Conservation (phyloP, 495 filamentous ascomycete genomes). For the Podospora pseudocomata region DNA sequence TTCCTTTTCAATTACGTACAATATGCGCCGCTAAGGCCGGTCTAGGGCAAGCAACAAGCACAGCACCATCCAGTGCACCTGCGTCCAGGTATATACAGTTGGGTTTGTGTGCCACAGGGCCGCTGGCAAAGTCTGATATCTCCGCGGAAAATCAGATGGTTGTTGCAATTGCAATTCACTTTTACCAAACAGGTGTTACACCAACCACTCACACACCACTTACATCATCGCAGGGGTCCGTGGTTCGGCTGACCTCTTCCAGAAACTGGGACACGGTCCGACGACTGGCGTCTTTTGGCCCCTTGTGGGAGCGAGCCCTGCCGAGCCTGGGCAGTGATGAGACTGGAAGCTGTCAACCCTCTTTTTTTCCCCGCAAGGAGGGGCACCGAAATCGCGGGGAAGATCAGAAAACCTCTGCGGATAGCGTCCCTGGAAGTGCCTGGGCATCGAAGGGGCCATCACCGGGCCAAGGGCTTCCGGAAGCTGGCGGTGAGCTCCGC, state of each 20-base stretch:
- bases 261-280: slow-evolving; percentile 1
- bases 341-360: background rate
- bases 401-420: background rate
- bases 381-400: slow-evolving; percentile 2
- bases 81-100: slow-evolving; percentile 12
- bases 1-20: slow-evolving; percentile 37
- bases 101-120: slow-evolving; percentile 12
- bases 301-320: background rate
- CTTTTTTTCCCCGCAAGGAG: slow-evolving; percentile 5
- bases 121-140: slow-evolving; percentile 16
- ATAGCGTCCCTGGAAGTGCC: background rate
- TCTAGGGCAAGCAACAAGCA: slow-evolving; percentile 15
- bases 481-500: slow-evolving; percentile 6
- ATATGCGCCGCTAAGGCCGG: slow-evolving; percentile 28
- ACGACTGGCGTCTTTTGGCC: background rate
- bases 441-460: background rate
- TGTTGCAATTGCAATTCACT: background rate
- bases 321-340: background rate
- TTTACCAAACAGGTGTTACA: background rate
- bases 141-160: slow-evolving; percentile 24
- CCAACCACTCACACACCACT: background rate
- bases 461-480: background rate
- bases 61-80: slow-evolving; percentile 19
- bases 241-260: slow-evolving; percentile 8
- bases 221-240: background rate